Conservation (phyloP, 108 stramenopile genomes). For the Asterionellopsis glacialis region DNA sequence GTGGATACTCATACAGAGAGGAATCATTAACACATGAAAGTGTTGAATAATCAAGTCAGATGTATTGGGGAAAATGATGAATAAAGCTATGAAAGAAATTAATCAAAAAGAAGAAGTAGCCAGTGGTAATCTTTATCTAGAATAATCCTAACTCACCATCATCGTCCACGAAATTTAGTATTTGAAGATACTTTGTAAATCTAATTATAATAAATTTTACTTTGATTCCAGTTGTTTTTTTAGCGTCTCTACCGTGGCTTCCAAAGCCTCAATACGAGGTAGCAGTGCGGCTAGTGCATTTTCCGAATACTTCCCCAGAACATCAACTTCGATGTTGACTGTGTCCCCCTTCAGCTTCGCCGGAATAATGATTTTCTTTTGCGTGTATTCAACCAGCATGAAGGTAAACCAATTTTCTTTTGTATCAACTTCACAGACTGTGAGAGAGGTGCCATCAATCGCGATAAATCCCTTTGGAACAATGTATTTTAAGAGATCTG, state of each 20-base stretch:
- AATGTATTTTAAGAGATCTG: constrained; percentile 81
- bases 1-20: too few species aligned
- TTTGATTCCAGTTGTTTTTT: constrained; percentile 34
- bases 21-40: too few species aligned
- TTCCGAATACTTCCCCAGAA: constrained; percentile 93
- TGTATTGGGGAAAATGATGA: too few species aligned
- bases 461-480: constrained; percentile 98
- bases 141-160: too few species aligned
- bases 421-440: constrained; percentile 76
- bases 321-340: constrained; percentile 96
- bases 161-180: too few species aligned
- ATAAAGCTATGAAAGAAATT: too few species aligned
- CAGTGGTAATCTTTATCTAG: too few species aligned
- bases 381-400: constrained; percentile 99
- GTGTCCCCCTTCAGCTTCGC: constrained; percentile 61
- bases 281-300: constrained; percentile 61
- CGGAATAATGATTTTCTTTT: constrained; percentile 89
- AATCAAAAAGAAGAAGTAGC: too few species aligned
- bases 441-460: constrained; percentile 94
- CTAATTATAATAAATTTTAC: too few species aligned
- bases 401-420: constrained; percentile 88
- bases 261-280: constrained; percentile 80
- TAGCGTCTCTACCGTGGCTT: constrained; percentile 61
- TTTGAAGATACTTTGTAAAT: too few species aligned
- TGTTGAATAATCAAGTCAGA: too few species aligned